Evolutionary conservation across 2,329 filamentous ascomycete genomes (phyloP).

Genomic region (Podosphaera aphanis): DNA sequence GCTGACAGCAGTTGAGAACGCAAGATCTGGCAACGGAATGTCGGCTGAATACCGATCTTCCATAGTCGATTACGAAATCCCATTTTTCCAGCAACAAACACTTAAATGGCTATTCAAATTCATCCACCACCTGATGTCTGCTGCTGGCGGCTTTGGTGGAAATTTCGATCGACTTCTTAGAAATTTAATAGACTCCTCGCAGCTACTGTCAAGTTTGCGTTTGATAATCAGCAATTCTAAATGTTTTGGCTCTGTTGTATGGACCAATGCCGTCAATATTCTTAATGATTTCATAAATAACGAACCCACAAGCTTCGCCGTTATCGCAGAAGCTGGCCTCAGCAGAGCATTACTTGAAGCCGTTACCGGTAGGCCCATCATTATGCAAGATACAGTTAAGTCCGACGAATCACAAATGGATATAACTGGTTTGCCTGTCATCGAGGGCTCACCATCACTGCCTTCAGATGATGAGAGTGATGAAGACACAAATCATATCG

Average conservation of each 20-base stretch:
- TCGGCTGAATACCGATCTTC: slow-evolving; percentile 49
- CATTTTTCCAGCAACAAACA: slow-evolving; percentile 80
- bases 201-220: slow-evolving; percentile 55
- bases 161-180: slow-evolving; percentile 77
- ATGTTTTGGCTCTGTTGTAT: slow-evolving; percentile 76
- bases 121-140: slow-evolving; percentile 83
- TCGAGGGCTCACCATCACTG: slow-evolving; percentile 9
- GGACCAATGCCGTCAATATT: slow-evolving; percentile 83
- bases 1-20: slow-evolving; percentile 39
- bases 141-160: slow-evolving; percentile 40
- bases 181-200: slow-evolving; percentile 83
- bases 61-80: slow-evolving; percentile 77
- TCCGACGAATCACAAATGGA: slow-evolving; percentile 5
- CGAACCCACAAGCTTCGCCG: slow-evolving; percentile 88
- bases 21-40: slow-evolving; percentile 49
- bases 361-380: slow-evolving; percentile 32
- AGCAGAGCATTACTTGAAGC: slow-evolving; percentile 70
- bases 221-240: slow-evolving; percentile 59
- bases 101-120: slow-evolving; percentile 90
- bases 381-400: slow-evolving; percentile 14
- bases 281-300: slow-evolving; percentile 95
- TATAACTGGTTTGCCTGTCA: slow-evolving; percentile 13
- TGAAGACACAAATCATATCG: slow-evolving; percentile 22
- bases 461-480: slow-evolving; percentile 15
- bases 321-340: slow-evolving; percentile 82